Percentiles rank a stretch among this genome's conserved stretches.
These are phyloP conservation scores for Rhodotorula sp. DNA, from an alignment of 1,284 basidiomycete species.

Conservation along the genomic window DNA sequence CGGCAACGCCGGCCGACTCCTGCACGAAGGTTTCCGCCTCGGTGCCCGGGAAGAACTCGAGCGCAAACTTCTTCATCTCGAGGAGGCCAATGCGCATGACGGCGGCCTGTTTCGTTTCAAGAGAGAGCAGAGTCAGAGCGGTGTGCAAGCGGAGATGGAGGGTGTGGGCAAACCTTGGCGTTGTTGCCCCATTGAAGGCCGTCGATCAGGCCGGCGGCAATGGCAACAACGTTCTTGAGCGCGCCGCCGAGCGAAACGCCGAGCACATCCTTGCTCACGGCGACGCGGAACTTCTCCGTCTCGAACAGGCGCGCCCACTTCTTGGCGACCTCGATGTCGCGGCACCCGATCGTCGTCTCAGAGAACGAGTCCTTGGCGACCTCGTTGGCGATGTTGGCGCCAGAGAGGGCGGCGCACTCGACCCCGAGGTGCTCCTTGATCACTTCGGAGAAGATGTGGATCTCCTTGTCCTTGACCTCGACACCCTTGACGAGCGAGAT, in stretches of 20 bases:
- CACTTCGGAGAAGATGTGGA: conserved; percentile 60
- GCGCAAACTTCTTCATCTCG: conserved; percentile 57
- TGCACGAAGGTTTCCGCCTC: conserved; percentile 58
- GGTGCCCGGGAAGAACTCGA: conserved; percentile 59
- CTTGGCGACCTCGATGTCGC: conserved; percentile 53
- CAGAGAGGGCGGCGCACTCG: conserved; percentile 58
- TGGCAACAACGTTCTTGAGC: conserved; percentile 61
- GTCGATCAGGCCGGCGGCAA: conserved; percentile 60
- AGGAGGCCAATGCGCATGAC: conserved; percentile 60
- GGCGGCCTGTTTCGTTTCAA: conserved; percentile 50
- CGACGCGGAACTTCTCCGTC: conserved; percentile 57
- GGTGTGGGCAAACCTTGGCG: conserved; percentile 50
- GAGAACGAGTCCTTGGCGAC: conserved; percentile 57
- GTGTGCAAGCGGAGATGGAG: background rate
- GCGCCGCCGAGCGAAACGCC: conserved; percentile 62
- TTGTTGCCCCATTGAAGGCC: conserved; percentile 61
- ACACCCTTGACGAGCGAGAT: conserved; percentile 60
- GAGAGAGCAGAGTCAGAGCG: background rate
- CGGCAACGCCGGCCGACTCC: conserved; percentile 59
- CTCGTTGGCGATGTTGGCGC: conserved; percentile 63
- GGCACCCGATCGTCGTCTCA: conserved; percentile 62
- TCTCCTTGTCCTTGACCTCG: conserved; percentile 57
- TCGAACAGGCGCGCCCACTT: conserved; percentile 51
- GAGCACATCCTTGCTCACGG: conserved; percentile 59
- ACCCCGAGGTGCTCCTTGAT: conserved; percentile 58